These are phyloP conservation scores for Ceratobasidium sp. DNA, from an alignment of 1,284 basidiomycete genomes.

Conservation along the genomic window DNA sequence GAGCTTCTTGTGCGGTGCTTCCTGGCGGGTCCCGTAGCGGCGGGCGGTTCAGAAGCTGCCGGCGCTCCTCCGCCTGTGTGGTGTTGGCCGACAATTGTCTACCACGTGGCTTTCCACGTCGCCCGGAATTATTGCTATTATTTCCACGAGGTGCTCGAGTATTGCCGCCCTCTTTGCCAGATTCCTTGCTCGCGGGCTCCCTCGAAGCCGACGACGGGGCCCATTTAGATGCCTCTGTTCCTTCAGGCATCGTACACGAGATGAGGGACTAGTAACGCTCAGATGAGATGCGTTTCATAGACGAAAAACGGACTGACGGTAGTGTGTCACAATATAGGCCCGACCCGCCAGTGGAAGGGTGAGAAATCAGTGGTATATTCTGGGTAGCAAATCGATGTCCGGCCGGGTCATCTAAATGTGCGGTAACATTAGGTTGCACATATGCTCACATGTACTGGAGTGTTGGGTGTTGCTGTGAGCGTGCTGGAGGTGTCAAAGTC, in stretches of 20 bases:
- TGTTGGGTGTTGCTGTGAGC: constrained; percentile 8
- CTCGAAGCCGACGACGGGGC: constrained; percentile 5
- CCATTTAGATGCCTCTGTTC: constrained; percentile 33
- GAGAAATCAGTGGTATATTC: not conserved
- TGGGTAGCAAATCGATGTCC: constrained; percentile 10
- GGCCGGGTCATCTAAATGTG: not conserved
- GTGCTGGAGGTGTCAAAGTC: constrained; percentile 19
- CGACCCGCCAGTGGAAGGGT: constrained; percentile 28
- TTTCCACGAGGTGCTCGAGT: not conserved
- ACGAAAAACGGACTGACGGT: constrained; percentile 19
- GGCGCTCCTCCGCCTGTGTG: not conserved
- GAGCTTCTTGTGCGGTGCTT: constrained; percentile 15
- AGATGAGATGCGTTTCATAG: constrained; percentile 7
- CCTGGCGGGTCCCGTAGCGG: not conserved
- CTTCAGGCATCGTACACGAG: constrained; percentile 21
- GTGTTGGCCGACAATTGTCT: not conserved
- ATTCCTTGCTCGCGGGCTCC: constrained; percentile 27
- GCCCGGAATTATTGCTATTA: not conserved
- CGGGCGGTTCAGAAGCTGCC: not conserved
- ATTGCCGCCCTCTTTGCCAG: not conserved
- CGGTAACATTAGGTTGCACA: constrained; percentile 11
- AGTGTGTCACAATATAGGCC: not conserved
- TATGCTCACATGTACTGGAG: constrained; percentile 30
- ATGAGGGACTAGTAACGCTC: not conserved
- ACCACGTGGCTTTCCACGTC: not conserved